Base-by-base conservation (phyloP, 805 yeast species). In the Sungouiozyma ichnusensis region DNA sequence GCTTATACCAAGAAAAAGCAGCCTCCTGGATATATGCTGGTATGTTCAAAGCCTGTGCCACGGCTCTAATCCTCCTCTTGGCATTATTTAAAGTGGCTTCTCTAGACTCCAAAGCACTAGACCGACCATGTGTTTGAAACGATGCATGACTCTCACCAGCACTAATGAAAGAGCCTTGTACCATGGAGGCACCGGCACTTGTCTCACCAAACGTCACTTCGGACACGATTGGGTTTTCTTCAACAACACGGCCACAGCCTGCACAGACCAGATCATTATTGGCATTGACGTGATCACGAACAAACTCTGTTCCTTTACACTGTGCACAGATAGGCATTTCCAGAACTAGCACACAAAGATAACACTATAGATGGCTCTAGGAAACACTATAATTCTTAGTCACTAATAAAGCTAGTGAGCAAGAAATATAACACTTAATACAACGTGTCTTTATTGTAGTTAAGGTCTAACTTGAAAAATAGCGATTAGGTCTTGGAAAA, bases 121-220 rank as follows among this genome's bases (percentile, higher is more conserved):
- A 76, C 34, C 85, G 74, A 36, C 86, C 84, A 41, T 57, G 57
- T 5, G 62, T 53, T 36, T 72, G 69, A 49, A 76, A 76, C 8
- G 74, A 66, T 0, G 85, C 92, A 59, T 85, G 74, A 1, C 79
- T 64, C 64, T 88, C 96, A 54, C 85, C 96, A 0, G 86, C 82
- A 36, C 86, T 85, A 31, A 92, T 81, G 70, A 85, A 88, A 38
- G 94, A 77, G 56, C 99, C 99, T 50, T 90, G 95, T 1, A 92
- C 95, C 39, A 84, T 77, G 31, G 98, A 96, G 13, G 95, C 97
- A 52, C 99, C 99, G 19, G 81, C 73, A 16, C 94, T 73, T 2
- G 88, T 73, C 56, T 94, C 99, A 36, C 94, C 92, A 65, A 88
- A 92, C 11, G 92, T 84, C 41, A 94, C 92, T 58, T 92, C 99